Base-by-base conservation (phyloP, 2,329 filamentous ascomycete genomes). In the Talaromyces sp. region DNA sequence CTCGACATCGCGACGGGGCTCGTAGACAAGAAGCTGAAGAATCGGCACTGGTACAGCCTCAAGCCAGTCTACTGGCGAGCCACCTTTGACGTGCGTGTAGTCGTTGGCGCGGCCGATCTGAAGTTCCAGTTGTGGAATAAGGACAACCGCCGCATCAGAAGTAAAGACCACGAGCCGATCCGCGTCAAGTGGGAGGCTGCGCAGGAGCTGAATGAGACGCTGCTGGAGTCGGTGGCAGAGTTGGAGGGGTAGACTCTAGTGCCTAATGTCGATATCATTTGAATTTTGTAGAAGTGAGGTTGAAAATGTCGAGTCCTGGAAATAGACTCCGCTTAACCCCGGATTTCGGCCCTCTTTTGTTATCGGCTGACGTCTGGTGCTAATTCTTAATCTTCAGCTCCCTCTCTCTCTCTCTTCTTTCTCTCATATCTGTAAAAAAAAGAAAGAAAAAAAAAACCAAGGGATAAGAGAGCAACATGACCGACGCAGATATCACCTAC, bases 51-150 rank as follows among this genome's bases (percentile, higher is more conserved):
- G 72, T 75, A 72, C 54, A 72, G 65, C 43, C 56, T 63, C 9
- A 70, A 69, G 3, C 67, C 72, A 3, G 55, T 58, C 6, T 75
- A 72, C 55, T 68, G 70, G 65, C 63, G 68, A n/a, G 66, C 68
- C 0, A 64, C 61, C 0, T 73, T 75, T 48, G 66, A 72, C 43
- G 67, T 75, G 12, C 68, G 63, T 41, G 67, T 74, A 2, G 66
- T 75, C 0, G 65, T 74, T 56, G 72, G 73, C 7, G 63, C 69
- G 17, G 72, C 72, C 0, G 72, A 75, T 60, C 61, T 76, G 19
- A 68, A 68, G 12, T 75, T 76, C 31, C 68, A 74, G 58, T 43
- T 75, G 5, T 72, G 69, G 67, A 71, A 67, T 11, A 68, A 67
- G 35, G 67, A 71, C 6, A 38, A 38, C 35, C 35, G 43, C 24